Base-by-base conservation (phyloP, 2,329 filamentous ascomycete species). In the Paraphaeosphaeria minitans region DNA sequence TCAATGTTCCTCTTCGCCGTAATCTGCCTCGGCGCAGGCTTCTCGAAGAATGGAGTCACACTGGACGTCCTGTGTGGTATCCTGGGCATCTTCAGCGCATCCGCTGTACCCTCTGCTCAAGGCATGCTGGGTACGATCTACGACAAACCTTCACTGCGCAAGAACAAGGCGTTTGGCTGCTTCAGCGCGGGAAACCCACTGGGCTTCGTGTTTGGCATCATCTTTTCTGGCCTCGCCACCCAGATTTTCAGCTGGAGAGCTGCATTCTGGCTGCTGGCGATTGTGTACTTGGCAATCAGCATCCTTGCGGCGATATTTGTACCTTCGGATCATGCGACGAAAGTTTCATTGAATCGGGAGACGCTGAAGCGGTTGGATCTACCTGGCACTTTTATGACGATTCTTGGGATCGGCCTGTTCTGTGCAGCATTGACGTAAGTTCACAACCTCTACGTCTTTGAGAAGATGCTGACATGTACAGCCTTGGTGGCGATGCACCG, bases 51-150 rank as follows among this genome's bases (percentile, higher is more conserved):
- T 37, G 81, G 85, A 0, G 82, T 88, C 54, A 82, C 82, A 53
- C 78, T 90, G 67, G 84, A 89, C 60, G 78, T 90, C 2, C 79
- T 91, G 39, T 86, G 84, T 46, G 88, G 87, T 7, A 75, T 90
- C 3, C 76, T 89, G 31, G 89, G 89, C 3, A 77, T 90, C n/a
- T 83, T 84, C 56, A 84, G 84, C 6, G 88, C 88, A 0, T 84
- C 85, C 55, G 83, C 87, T 1, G 83, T 89, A 1, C 87, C 87
- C 5, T 85, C 87, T 0, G 86, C 87, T 0, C 84, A 89, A 48
- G 87, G 87, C 0, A 84, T 87, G 49, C 78, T 91, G 0, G 88
- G 88, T 14, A 81, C 83, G 0, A 82, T 86, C 8, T 91, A 91
- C 63, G 80, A 82, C n/a, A 80, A 80, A 64, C 87, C 88, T 0